phyloP scores from a whole-genome alignment of 345 rosid genomes.

The Luvunga scandens region DNA sequence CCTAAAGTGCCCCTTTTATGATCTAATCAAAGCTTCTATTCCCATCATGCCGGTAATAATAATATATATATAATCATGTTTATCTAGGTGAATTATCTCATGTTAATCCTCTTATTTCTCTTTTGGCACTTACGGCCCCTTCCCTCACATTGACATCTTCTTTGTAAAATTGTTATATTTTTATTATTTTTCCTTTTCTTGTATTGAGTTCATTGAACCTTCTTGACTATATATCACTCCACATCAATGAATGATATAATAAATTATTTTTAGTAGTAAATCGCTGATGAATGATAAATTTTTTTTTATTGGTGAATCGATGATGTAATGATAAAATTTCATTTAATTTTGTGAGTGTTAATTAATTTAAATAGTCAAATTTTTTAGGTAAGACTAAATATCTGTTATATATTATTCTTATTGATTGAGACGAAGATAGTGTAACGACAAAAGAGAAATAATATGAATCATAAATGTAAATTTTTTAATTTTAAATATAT shows the following conservation, averaged over 20 bases:
- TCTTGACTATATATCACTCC: not conserved
- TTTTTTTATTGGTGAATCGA: too few species aligned
- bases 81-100: not conserved
- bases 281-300: not conserved
- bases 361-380: too few species aligned
- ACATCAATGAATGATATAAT: not conserved
- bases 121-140: not conserved
- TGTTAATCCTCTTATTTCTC: not conserved
- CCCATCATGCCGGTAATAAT: not conserved
- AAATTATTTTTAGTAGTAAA: too few species aligned
- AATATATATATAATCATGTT: not conserved
- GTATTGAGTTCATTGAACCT: not conserved
- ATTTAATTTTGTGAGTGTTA: too few species aligned
- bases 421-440: not conserved
- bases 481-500: too few species aligned
- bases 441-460: too few species aligned
- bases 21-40: not conserved
- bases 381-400: too few species aligned
- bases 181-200: not conserved
- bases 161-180: not conserved
- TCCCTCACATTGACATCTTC: not conserved
- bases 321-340: too few species aligned
- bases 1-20: not conserved
- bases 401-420: too few species aligned
- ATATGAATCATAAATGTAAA: not conserved